Evolutionary conservation across 225 moss, liverwort and hornwort genomes (phyloP).

Genomic region (Bryoerythrophyllum caledonicum): DNA sequence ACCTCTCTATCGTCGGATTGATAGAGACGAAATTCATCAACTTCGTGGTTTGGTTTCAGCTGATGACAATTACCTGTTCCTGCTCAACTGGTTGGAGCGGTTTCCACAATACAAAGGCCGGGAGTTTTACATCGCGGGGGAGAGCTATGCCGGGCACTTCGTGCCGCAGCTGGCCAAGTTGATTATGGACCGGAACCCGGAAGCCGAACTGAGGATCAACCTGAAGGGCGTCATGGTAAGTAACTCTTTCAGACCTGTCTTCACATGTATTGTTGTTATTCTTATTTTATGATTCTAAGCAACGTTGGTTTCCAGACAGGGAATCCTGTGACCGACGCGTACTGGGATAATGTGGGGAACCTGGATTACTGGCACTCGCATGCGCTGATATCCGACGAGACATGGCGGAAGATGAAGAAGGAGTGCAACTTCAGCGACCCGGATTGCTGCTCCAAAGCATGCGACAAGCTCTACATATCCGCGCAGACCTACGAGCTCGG

Average conservation of each 20-base stretch:
- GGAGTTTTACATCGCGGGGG: constrained; percentile 54
- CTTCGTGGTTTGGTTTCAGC: constrained; percentile 33
- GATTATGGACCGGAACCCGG: constrained; percentile 42
- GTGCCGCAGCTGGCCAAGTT: constrained; percentile 56
- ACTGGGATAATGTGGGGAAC: constrained; percentile 54
- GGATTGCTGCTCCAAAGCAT: constrained; percentile 50
- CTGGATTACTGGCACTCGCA: constrained; percentile 76
- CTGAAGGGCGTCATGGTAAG: constrained; percentile 51
- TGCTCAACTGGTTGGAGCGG: constrained; percentile 57
- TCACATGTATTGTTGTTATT: too few relatives aligned
- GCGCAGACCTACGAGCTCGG: constrained; percentile 56
- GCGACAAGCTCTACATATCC: constrained; percentile 27
- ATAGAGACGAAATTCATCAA: neutral
- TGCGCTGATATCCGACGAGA: constrained; percentile 77
- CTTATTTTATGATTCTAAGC: too few relatives aligned
- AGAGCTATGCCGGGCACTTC: constrained; percentile 62
- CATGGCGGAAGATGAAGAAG: constrained; percentile 42
- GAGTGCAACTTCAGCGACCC: constrained; percentile 58
- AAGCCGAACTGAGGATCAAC: constrained; percentile 42
- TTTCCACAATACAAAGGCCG: constrained; percentile 48
- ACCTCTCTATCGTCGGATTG: neutral
- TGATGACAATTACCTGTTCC: constrained; percentile 45
- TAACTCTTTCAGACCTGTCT: neutral
- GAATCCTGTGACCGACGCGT: constrained; percentile 61
- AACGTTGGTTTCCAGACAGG: constrained; percentile 33